Base-by-base conservation (phyloP, 257 asterid species). In the Forsythia suspensa region DNA sequence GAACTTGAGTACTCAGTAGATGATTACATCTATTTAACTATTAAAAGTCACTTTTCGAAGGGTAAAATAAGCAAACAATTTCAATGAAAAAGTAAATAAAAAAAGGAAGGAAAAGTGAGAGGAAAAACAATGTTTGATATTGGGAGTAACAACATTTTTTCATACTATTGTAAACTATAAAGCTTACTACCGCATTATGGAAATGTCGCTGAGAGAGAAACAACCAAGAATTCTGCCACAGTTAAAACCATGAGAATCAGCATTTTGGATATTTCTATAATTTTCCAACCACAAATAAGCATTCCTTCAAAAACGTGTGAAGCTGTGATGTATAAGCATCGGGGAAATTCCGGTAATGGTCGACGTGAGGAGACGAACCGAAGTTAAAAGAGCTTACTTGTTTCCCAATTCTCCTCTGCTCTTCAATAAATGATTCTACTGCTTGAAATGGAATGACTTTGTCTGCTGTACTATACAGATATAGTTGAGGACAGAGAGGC, bases 401-500 rank as follows among this genome's bases (percentile, higher is more conserved):
- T 81, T 76, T 89, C 82, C 97, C 92, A 4, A 10, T 75, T 83
- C 72, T 80, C 76, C 77, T 85, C 87, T 94, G 98, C 67, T 87
- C 88, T 76, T 90, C 85, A 2, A 94, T 82, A 76, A 91, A 92
- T 37, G 89, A 82, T 57, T 92, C 95, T 20, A 91, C 87, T 3
- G 97, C 85, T 79, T 57, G 81, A 79, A 70, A 84, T 13, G 97
- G 97, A 83, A 94, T 90, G 76, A 94, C 97, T 83, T 75, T 92
- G 86, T 94, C 98, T 20, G 88, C 93, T 3, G 86, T 84, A 51
- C 98, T 91, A 70, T 91, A 94, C 51, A 94, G 83, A 89, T 90
- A 94, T 7, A 94, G 97, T 87, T 90, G 98, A 21, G 97, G 97
- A 61, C 92, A 94, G 5, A 81, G 70, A n/a, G 98, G 96, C 87